phyloP scores from a whole-genome alignment of 2,329 filamentous ascomycete genomes.

The Didymella segeticola region DNA sequence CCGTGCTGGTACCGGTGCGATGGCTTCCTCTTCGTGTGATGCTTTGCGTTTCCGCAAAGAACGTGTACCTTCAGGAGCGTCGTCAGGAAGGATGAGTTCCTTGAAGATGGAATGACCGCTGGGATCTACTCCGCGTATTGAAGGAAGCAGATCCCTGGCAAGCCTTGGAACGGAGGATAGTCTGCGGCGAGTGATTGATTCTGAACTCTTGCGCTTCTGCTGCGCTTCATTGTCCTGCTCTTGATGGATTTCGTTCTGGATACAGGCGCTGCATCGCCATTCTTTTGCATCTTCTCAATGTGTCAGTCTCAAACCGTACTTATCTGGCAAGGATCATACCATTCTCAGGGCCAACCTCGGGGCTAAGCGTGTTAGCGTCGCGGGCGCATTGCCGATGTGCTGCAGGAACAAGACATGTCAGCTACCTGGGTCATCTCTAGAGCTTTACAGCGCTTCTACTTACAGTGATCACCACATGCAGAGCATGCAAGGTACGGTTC shows the following conservation, averaged over 20 bases:
- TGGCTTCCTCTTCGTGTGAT: conserved; percentile 71
- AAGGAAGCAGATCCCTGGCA: conserved; percentile 74
- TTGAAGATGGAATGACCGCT: conserved; percentile 74
- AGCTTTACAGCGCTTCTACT: conserved; percentile 50
- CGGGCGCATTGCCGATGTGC: conserved; percentile 91
- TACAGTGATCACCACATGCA: conserved; percentile 83
- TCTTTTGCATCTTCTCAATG: conserved; percentile 60
- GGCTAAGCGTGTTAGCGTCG: conserved; percentile 68
- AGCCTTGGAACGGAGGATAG: conserved; percentile 70
- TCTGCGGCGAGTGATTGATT: conserved; percentile 54
- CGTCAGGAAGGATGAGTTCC: conserved; percentile 72
- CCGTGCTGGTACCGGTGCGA: conserved; percentile 53
- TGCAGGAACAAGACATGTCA: conserved; percentile 62
- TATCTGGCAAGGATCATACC: conserved; percentile 59
- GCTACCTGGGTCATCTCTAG: conserved; percentile 47
- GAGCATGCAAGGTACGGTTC: conserved; percentile 79
- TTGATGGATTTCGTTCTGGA: conserved; percentile 53
- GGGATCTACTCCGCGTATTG: conserved; percentile 70
- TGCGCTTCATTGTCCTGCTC: conserved; percentile 12
- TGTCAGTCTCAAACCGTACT: conserved; percentile 12
- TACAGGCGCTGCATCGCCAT: conserved; percentile 69
- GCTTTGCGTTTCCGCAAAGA: conserved; percentile 85
- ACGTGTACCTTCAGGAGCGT: conserved; percentile 77
- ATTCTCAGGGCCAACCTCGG: conserved; percentile 66
- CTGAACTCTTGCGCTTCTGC: conserved; percentile 13